A percentile compares a stretch with the other conserved stretches of the same genome.
Evolutionary conservation across 371 early-diverging fungal genomes (phyloP).

Genomic region (Haplosporangium sp.): DNA sequence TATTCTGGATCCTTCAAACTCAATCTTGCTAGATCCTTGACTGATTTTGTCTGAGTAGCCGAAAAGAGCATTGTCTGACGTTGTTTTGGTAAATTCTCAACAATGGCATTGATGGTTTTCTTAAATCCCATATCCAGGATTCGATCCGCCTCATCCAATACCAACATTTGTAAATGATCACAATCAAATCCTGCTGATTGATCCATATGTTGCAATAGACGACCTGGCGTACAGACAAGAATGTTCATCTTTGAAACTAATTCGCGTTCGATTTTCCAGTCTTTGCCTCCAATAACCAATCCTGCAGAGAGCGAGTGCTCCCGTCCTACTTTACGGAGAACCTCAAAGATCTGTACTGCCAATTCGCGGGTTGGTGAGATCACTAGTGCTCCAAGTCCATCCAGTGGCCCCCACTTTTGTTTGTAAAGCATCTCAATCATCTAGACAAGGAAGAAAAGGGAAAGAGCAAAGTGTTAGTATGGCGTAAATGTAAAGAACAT

Average conservation of each 20-base stretch:
- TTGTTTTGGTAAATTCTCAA: slow-evolving; percentile 87
- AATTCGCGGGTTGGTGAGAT: slow-evolving; percentile 99
- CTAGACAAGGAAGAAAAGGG: slow-evolving; percentile 39
- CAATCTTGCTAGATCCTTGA: slow-evolving; percentile 92
- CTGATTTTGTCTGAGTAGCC: slow-evolving; percentile 96
- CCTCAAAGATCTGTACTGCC: slow-evolving; percentile 97
- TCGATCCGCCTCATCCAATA: slow-evolving; percentile 99
- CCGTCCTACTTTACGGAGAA: slow-evolving; percentile 88
- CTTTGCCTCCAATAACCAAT: slow-evolving; percentile 96
- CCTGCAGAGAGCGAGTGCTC: slow-evolving; percentile 94
- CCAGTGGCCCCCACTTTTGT: slow-evolving; percentile 84
- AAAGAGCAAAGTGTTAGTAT: not conserved
- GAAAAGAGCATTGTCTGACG: slow-evolving; percentile 96
- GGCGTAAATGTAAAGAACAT: not conserved
- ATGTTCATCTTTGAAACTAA: slow-evolving; percentile 93
- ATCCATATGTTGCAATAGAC: slow-evolving; percentile 98
- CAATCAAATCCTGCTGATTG: slow-evolving; percentile 92
- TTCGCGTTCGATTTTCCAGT: slow-evolving; percentile 90
- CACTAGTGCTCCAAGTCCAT: slow-evolving; percentile 93
- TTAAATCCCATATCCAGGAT: slow-evolving; percentile 96
- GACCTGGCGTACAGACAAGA: slow-evolving; percentile 97
- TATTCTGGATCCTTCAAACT: slow-evolving; percentile 93
- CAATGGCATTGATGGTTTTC: slow-evolving; percentile 93
- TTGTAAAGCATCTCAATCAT: slow-evolving; percentile 87
- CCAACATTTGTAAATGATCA: slow-evolving; percentile 86